Evolutionary conservation across 495 filamentous ascomycete species (phyloP), one percentile per base, ranked within the genome.

Genomic region (Cetradonia linearis): DNA sequence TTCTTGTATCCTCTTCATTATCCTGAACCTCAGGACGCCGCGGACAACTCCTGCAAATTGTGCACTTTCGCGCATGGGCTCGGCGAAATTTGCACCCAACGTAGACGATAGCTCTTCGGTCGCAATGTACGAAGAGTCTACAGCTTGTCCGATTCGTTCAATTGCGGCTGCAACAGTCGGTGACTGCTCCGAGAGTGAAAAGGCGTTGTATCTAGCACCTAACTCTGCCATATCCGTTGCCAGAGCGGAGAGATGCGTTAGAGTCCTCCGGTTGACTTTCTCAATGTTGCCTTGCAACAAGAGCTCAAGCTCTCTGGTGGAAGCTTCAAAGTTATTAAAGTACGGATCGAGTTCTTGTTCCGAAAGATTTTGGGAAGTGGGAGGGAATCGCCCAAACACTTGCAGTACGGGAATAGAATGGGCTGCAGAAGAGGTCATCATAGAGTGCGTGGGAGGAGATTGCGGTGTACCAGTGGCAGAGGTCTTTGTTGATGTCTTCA

Each of bases 31-130:
- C 20, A 98, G 73, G 28, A 97, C 91, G 57, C 75, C 86, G 20
- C 93, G 83, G 13, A 98, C 93, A 0, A 98, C 87, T 27, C 93
- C 89, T 0, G 93, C 93, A 68, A 98, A 97, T 67, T 98, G 93
- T 18, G 93, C 93, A 63, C 86, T 94, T 71, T 98, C 93, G 37
- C 93, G 81, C 87, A 98, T 94, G 4, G 93, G 93, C 67, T 98
- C 93, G 0, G 93, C 92, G 71, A 98, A 98, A 63, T 82, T 88
- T 1, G 90, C 89, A 18, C 89, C 88, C 38, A 98, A 70, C 0
- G 86, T 83, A 2, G 81, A 81, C 1, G 91, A 90, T 2, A 98
- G 75, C 67, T 97, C 93, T 66, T 94, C 90, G 0, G 92, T 96
- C 28, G 89, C 90, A 59, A 98, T 91, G 67, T 96, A 98, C 1